Base-by-base conservation (phyloP, 345 rosid genomes). In the Salix suchowensis region DNA sequence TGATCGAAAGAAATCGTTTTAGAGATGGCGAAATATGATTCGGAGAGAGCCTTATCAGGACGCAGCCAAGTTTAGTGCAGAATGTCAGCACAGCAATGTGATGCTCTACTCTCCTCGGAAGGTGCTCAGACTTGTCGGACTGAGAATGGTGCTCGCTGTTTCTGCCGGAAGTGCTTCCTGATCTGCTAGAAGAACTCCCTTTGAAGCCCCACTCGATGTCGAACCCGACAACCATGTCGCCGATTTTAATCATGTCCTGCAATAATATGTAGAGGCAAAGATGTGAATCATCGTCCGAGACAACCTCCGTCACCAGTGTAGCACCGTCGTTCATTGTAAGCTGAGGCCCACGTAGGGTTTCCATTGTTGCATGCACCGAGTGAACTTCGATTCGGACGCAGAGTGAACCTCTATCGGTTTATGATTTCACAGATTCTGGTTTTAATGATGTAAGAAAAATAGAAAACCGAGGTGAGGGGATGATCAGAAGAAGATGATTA, bases 201-300 rank as follows among this genome's bases (percentile, higher is more conserved):
- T 73, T 81, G 74, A 76, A 76, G 1, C 83, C 83, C 83, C 83
- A 80, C 32, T 80, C 83, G 44, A 72, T 68, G 66, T 72, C 83
- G 34, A 76, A 67, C 5, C 82, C 84, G 8, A 82, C 84, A 4
- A 82, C 76, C 71, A 74, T 74, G 14, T 82, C 84, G 0, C 84
- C 82, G 10, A 48, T 69, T 71, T 78, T 78, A 2, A 82, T 48
- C 81, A 77, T 78, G 73, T 82, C 84, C 36, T 82, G 84, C 37
- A 82, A 69, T 7, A 82, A 42, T 19, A 78, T 64, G 18, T 82
- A 78, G 65, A 82, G 84, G 72, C 81, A 81, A 11, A 81, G 81
- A 24, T 81, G 72, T 5, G 81, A 73, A n/a, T 81, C 81, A 28
- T 74, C 84, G 3, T 81, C 84, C 0, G 78, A 73, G 2, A 82